Base-by-base conservation (phyloP, 2,329 filamentous ascomycete genomes). In the Fusarium piperis region DNA sequence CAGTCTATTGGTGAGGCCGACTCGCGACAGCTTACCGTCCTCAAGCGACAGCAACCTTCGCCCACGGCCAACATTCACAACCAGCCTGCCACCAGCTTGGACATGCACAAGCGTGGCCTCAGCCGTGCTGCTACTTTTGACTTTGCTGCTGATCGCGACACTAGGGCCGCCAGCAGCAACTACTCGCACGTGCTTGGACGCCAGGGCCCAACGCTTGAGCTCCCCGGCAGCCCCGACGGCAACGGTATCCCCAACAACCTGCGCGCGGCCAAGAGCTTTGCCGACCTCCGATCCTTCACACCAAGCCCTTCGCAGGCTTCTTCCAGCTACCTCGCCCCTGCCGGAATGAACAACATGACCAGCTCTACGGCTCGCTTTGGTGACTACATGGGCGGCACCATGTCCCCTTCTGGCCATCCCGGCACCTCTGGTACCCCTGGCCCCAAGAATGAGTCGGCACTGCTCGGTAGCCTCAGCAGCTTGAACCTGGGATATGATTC, bases 111-210 rank as follows among this genome's bases (percentile, higher is more conserved):
- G 74, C 93, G 95, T 67, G 93, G 92, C 6, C 85, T 99, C 36
- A 97, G 94, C 83, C 92, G 96, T 70, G 95, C 96, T 16, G 96
- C 96, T n/a, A 98, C 96, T 3, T 97, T 97, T 73, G 96, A 98
- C 81, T 98, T 98, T 81, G 94, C 93, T 72, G 92, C 94, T 70
- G 90, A 93, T 58, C 89, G 93, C 60, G 92, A 92, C 68, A 91
- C 92, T 23, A 83, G 87, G 20, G 85, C 84, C 33, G 91, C 91
- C 20, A 87, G 86, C 55, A 90, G 89, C 72, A 92, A 92, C 72
- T 95, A 94, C 74, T 77, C 81, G 72, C 91, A 91, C 76, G 89
- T 92, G 3, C 88, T 97, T 65, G 91, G 93, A 23, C 91, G 95
- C 71, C 94, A 95, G 74, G 91, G 92, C 30, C 93, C 93, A 32